A percentile compares a stretch with the other conserved stretches of the same genome.
Evolutionary conservation across 768 basidiomycete species (phyloP).

Genomic region (Russula dissimulans): DNA sequence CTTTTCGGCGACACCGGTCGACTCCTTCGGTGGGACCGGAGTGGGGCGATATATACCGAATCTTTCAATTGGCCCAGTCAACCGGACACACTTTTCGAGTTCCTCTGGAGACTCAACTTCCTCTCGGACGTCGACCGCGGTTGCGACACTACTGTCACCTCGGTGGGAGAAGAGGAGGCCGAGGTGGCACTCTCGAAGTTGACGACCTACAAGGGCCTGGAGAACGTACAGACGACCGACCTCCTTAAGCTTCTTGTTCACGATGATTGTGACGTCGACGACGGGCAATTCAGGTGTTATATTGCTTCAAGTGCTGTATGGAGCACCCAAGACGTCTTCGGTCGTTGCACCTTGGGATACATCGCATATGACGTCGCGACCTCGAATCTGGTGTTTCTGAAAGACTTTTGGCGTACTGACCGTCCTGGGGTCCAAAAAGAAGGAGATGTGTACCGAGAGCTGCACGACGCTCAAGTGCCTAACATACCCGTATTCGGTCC

Average conservation of each 20-base stretch:
- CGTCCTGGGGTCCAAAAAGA: neutral
- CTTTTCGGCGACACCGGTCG: neutral
- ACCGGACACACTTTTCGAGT: neutral
- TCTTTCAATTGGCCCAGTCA: neutral
- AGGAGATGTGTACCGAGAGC: neutral
- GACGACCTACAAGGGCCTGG: neutral
- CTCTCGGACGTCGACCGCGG: neutral
- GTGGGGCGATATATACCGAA: constrained; percentile 1
- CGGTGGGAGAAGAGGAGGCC: neutral
- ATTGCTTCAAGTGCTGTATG: neutral
- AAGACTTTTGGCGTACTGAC: neutral
- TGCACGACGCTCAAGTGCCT: neutral
- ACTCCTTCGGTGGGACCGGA: constrained; percentile 8
- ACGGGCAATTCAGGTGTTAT: neutral
- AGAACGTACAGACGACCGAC: neutral
- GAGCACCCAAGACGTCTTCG: neutral
- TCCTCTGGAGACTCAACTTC: constrained; percentile 7
- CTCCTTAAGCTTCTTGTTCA: neutral
- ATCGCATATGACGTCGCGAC: neutral
- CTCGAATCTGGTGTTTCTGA: neutral
- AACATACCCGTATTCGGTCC: neutral
- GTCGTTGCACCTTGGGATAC: neutral
- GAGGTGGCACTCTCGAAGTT: neutral
- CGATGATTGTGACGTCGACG: neutral
- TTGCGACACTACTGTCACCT: neutral